These are phyloP conservation scores for Amorphotheca resinae DNA, from an alignment of 495 filamentous ascomycete genomes.

Conservation along the genomic window DNA sequence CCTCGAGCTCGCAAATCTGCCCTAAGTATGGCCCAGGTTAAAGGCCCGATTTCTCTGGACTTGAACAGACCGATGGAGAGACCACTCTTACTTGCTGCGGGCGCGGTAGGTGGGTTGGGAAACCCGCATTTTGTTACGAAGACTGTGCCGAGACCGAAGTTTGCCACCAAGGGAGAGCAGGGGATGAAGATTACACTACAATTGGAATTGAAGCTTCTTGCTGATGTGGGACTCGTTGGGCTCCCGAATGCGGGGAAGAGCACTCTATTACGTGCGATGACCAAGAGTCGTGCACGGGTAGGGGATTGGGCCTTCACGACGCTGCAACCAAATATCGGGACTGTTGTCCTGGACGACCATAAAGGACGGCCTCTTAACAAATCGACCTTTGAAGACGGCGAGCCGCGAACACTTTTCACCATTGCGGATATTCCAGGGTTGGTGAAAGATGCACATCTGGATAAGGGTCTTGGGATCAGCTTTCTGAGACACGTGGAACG, in stretches of 20 bases:
- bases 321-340: slow-evolving; percentile 85
- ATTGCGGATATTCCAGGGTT: slow-evolving; percentile 94
- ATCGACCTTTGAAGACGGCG: slow-evolving; percentile 21
- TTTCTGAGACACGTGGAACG: slow-evolving; percentile 93
- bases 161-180: slow-evolving; percentile 74
- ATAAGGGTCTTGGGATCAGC: slow-evolving; percentile 80
- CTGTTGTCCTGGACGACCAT: slow-evolving; percentile 77
- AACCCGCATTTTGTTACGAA: slow-evolving; percentile 84
- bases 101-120: slow-evolving; percentile 77
- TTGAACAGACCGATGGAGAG: slow-evolving; percentile 66
- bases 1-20: slow-evolving; percentile 42
- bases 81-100: slow-evolving; percentile 82
- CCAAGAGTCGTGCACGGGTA: slow-evolving; percentile 71
- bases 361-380: slow-evolving; percentile 44
- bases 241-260: slow-evolving; percentile 95
- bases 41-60: slow-evolving; percentile 66
- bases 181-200: slow-evolving; percentile 69
- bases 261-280: slow-evolving; percentile 78
- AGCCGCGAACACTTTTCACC: slow-evolving; percentile 63
- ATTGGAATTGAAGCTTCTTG: slow-evolving; percentile 87
- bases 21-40: slow-evolving; percentile 49
- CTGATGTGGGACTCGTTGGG: slow-evolving; percentile 88
- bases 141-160: slow-evolving; percentile 57
- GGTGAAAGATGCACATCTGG: slow-evolving; percentile 79
- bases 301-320: slow-evolving; percentile 97